Base-by-base conservation (phyloP, 2,329 filamentous ascomycete species). In the Calonectria ilicicola region DNA sequence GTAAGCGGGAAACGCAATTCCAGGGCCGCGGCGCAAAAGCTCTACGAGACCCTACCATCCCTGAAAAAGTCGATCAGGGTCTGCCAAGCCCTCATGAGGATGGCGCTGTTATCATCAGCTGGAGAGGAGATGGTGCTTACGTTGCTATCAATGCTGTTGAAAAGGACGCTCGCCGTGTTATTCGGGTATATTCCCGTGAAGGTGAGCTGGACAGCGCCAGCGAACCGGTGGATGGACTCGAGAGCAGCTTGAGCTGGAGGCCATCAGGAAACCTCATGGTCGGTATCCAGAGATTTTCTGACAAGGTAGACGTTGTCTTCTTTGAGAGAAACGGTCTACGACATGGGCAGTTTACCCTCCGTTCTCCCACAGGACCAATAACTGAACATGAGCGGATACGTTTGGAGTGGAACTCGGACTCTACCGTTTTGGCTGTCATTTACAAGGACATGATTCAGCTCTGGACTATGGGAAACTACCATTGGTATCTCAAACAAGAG, bases 401-500 rank as follows among this genome's bases (percentile, higher is more conserved):
- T 32, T 86, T 99, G 17, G 89, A 90, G 60, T 99, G 97, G 97
- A 99, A 98, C 81, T 89, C 91, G 5, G 96, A 99, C 82, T 99
- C 97, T 0, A 96, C 93, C 1, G 95, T 98, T 0, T 88, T 99
- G 56, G 95, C 96, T 7, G 92, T 98, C n/a, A 88, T 91, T 1
- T 91, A 96, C 77, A 86, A 87, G 38, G 91, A 95, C 75, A 89
- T 91, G 69, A 86, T 97, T n/a, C 97, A 99, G 81, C 86, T 99
- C 1, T 99, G 97, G 97, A 98, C 95, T 0, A 98, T 93, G 89
- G 94, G 95, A 23, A 99, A 99, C 82, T 99, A 99, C 78, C 95
- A 98, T 82, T 99, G 97, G 91, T 98, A 98, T 82, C 88, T 99
- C 19, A 99, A 99, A 85, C 95, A 98, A 82, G 95, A 98, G 81